Conservation (phyloP, 1,284 basidiomycete species). For the Porodaedalea pini region DNA sequence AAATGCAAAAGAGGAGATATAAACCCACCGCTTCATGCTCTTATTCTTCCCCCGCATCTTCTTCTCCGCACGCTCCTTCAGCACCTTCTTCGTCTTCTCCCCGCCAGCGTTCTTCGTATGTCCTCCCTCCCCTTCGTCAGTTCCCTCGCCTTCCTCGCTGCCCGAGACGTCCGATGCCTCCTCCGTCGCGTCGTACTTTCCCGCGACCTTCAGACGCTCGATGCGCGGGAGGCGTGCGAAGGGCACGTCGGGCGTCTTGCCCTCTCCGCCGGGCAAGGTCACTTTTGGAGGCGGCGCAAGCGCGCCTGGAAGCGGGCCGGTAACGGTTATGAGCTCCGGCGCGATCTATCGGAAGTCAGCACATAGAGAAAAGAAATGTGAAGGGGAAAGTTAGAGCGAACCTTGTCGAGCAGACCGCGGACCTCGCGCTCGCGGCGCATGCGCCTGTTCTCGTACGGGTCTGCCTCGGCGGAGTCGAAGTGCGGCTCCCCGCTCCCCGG, state of each 20-base stretch:
- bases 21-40: slow-evolving; percentile 68
- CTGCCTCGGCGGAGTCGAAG: slow-evolving; percentile 90
- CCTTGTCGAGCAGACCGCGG: slow-evolving; percentile 87
- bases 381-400: slow-evolving; percentile 27
- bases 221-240: slow-evolving; percentile 71
- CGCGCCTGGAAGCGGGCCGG: slow-evolving; percentile 79
- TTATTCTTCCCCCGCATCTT: slow-evolving; percentile 85
- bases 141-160: slow-evolving; percentile 34
- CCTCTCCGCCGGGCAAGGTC: slow-evolving; percentile 50
- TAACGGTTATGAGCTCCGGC: slow-evolving; percentile 90
- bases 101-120: slow-evolving; percentile 12
- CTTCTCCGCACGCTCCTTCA: slow-evolving; percentile 64
- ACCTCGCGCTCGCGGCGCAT: slow-evolving; percentile 90
- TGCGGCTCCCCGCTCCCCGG: slow-evolving; percentile 94
- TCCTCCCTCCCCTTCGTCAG: slow-evolving; percentile 29
- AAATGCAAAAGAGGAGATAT: neutral
- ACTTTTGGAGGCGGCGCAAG: slow-evolving; percentile 61
- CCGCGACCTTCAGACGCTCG: slow-evolving; percentile 66
- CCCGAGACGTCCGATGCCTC: slow-evolving; percentile 26
- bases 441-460: slow-evolving; percentile 89
- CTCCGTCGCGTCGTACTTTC: slow-evolving; percentile 71
- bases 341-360: slow-evolving; percentile 55
- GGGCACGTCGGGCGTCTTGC: slow-evolving; percentile 46
- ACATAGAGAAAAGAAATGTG: neutral
- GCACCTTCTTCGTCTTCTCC: slow-evolving; percentile 33